phyloP scores from a whole-genome alignment of 306 rosid genomes.

The Castanea crenata region DNA sequence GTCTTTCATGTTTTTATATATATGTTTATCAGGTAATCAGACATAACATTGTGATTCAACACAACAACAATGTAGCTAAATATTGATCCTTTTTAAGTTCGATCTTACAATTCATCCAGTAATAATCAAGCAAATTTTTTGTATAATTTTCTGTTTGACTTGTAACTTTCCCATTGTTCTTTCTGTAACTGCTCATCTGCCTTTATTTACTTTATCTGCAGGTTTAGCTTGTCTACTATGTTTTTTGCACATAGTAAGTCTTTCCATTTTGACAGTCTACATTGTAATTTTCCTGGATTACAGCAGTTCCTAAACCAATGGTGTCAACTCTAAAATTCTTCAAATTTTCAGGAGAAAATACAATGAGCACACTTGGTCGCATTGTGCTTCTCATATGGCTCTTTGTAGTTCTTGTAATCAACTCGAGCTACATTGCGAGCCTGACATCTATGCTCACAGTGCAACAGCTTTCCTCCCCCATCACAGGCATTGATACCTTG shows the following conservation, averaged over 20 bases:
- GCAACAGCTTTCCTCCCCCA: slow-evolving; percentile 41
- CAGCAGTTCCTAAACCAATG: background rate
- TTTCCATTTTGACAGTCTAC: slow-evolving; percentile 6
- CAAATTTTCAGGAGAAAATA: slow-evolving; percentile 46
- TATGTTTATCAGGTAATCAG: too few relatives aligned
- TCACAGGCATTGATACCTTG: slow-evolving; percentile 51
- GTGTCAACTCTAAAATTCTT: background rate
- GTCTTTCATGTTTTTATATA: background rate
- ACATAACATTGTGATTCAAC: too few relatives aligned
- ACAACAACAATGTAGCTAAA: too few relatives aligned
- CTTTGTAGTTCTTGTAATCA: slow-evolving; percentile 46
- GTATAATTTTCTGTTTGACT: background rate
- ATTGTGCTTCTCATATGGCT: slow-evolving; percentile 49
- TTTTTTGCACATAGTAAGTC: slow-evolving; percentile 52
- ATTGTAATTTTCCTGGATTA: background rate
- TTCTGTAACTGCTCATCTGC: background rate
- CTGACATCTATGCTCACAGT: slow-evolving; percentile 55
- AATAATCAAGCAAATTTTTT: background rate
- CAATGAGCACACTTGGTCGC: slow-evolving; percentile 38
- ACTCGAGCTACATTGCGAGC: slow-evolving; percentile 54
- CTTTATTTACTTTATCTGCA: slow-evolving; percentile 20
- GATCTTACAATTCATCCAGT: too few relatives aligned
- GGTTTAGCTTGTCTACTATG: slow-evolving; percentile 56
- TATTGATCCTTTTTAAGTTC: too few relatives aligned
- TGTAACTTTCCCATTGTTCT: background rate